Conservation (phyloP, 768 basidiomycete genomes). For the Tephrocybe sp. region DNA sequence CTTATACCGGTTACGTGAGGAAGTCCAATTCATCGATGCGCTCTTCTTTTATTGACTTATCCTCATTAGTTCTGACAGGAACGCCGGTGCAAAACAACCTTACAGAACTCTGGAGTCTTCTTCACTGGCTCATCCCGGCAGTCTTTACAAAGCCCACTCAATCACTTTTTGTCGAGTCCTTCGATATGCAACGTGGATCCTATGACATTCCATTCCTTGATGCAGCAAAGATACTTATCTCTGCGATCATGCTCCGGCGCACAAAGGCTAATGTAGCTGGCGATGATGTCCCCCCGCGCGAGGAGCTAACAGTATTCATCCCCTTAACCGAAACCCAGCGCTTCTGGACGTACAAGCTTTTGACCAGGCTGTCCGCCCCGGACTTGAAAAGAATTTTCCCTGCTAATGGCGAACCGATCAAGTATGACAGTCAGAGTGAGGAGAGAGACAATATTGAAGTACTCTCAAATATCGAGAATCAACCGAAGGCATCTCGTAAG, state of each 20-base stretch:
- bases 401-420: constrained; percentile 8
- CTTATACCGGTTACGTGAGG: constrained; percentile 54
- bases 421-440: background rate
- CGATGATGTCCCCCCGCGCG: constrained; percentile 53
- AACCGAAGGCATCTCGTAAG: constrained; percentile 31
- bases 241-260: constrained; percentile 57
- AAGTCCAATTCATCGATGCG: background rate
- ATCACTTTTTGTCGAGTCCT: constrained; percentile 49
- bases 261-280: constrained; percentile 51
- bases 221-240: constrained; percentile 48
- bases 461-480: constrained; percentile 34
- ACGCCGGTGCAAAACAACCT: constrained; percentile 74
- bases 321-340: constrained; percentile 60
- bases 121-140: constrained; percentile 56
- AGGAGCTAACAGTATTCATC: constrained; percentile 57
- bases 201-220: constrained; percentile 51
- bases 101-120: constrained; percentile 54
- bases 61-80: constrained; percentile 58
- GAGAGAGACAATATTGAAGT: constrained; percentile 31
- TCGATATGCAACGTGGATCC: constrained; percentile 50
- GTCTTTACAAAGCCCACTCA: constrained; percentile 52
- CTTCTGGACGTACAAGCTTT: constrained; percentile 60
- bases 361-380: constrained; percentile 51
- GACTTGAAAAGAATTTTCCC: constrained; percentile 51
- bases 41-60: background rate